These are phyloP conservation scores for Neonectria ditissima DNA, from an alignment of 2,329 filamentous ascomycete genomes.

Conservation along the genomic window DNA sequence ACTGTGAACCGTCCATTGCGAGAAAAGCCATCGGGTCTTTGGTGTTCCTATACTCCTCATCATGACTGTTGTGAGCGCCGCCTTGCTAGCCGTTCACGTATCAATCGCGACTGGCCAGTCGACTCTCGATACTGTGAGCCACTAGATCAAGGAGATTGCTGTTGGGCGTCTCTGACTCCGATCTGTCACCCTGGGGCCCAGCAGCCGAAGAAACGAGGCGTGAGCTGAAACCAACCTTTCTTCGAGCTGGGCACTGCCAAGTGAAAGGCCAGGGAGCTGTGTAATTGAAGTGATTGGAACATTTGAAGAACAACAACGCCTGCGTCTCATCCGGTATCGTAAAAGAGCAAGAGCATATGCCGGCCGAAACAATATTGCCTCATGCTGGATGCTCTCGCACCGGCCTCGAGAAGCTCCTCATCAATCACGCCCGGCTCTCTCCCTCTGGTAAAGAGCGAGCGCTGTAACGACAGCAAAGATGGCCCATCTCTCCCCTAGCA, in stretches of 20 bases:
- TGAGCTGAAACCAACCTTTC: constrained; percentile 2
- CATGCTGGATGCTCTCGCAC: background rate
- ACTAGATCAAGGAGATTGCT: too few relatives aligned
- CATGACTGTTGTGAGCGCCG: too few relatives aligned
- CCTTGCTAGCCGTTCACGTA: too few relatives aligned
- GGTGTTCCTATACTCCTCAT: too few relatives aligned
- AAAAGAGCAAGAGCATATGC: background rate
- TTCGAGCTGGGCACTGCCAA: background rate
- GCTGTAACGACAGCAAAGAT: constrained; percentile 41
- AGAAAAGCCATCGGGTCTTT: too few relatives aligned
- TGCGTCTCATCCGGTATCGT: constrained; percentile 15
- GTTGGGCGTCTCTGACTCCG: too few relatives aligned
- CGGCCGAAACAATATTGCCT: background rate
- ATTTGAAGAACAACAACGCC: constrained; percentile 11
- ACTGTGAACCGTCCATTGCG: too few relatives aligned
- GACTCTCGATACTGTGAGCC: too few relatives aligned
- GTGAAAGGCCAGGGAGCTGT: background rate
- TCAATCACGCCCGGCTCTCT: constrained; percentile 1
- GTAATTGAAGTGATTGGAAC: background rate
- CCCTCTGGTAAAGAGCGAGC: constrained; percentile 32
- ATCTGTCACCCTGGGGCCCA: too few relatives aligned
- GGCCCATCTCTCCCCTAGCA: constrained; percentile 43
- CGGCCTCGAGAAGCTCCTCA: background rate
- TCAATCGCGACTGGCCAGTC: too few relatives aligned
- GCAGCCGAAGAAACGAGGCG: constrained; percentile 5